Evolutionary conservation across 768 basidiomycete species (phyloP).

Genomic region (Leccinellum albellum): DNA sequence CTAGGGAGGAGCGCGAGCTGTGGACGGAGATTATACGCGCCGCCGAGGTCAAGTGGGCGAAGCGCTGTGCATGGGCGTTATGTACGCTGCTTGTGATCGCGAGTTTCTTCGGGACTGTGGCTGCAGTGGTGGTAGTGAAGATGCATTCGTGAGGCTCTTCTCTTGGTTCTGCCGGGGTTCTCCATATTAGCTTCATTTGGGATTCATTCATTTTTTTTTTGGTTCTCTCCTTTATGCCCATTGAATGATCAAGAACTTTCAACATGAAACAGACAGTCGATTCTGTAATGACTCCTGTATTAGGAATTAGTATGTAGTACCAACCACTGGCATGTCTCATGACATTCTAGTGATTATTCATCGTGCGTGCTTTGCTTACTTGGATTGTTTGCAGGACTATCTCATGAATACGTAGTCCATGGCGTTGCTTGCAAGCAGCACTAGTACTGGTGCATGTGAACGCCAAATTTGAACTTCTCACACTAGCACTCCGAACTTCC

Average conservation of each 20-base stretch:
- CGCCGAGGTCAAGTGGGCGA: constrained; percentile 42
- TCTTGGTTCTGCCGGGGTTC: neutral
- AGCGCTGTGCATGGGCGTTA: constrained; percentile 25
- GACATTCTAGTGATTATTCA: no score
- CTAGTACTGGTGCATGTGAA: neutral
- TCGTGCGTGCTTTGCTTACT: no score
- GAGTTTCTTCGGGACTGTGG: neutral
- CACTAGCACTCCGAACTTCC: no score
- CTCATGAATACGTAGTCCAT: no score
- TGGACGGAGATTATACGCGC: constrained; percentile 32
- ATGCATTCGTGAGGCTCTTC: neutral
- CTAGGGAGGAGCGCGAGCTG: constrained; percentile 32
- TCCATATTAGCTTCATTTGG: neutral
- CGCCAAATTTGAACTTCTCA: neutral
- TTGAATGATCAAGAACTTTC: neutral
- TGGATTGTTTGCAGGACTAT: no score
- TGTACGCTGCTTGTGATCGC: neutral
- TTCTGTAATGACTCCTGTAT: no score
- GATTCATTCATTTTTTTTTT: neutral
- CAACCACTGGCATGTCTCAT: no score
- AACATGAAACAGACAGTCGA: no score
- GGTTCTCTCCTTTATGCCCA: neutral
- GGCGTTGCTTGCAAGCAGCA: neutral
- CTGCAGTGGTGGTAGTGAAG: neutral
- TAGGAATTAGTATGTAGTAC: no score